Base-by-base conservation (phyloP, 2,329 filamentous ascomycete genomes). In the Onygenales sp. region DNA sequence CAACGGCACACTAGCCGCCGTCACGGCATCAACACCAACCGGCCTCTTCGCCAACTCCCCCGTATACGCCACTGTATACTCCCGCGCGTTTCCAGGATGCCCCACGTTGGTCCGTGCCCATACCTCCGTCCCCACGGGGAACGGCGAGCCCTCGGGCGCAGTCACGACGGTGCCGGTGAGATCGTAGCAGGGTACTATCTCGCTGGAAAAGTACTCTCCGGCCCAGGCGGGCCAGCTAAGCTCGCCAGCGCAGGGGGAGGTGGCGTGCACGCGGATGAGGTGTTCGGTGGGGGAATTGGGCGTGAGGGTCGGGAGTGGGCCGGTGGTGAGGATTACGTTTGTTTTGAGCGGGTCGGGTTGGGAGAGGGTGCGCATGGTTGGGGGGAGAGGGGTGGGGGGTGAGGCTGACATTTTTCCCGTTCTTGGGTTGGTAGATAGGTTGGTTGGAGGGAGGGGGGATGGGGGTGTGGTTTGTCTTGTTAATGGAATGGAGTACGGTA, bases 161-260 rank as follows among this genome's bases (percentile, higher is more conserved):
- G 61, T 59, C n/a, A 74, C 52, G 10, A 76, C 61, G 0, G 63
- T 66, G 6, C 70, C 73, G 0, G 69, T 67, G 42, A 75, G 55
- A 59, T 76, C 74, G 48, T 67, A 67, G 56, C 70, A 70, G 3
- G 71, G 72, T 32, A 72, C 62, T 6, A 67, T 59, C 5, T 58
- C 48, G 32, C 57, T 61, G 13, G 55, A 39, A 31, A 63, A 62
- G 2, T 48, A 57, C 2, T 57, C 57, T 2, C 59, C 53, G 34
- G 34, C 36, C 17, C 17, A 49, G 2, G 55, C 49, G 10, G 63
- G 52, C 74, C 73, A 76, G 57, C 63, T 61, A 6, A 76, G 67
- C 54, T 76, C 74, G 11, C 67, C 67, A 2, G 66, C 62, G 37
- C 68, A 73, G 14, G 73, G 65, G 7, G 70, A 66, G 39, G 64